Base-by-base conservation (phyloP, 2,329 filamentous ascomycete species). In the Penicillium sp. region DNA sequence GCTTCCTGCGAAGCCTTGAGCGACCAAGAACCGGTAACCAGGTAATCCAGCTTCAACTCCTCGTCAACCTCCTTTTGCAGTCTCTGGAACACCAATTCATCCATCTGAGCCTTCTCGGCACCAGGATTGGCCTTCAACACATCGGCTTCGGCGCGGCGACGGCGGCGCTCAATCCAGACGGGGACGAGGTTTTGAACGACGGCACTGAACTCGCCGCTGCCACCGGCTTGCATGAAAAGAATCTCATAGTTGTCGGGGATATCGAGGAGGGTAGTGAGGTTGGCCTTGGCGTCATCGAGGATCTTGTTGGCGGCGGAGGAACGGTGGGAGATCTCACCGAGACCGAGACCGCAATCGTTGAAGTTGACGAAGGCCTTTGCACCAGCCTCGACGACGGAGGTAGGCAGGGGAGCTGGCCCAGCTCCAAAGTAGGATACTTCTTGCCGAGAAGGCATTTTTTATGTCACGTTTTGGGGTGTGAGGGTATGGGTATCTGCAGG, bases 11-110 rank as follows among this genome's bases (percentile, higher is more conserved):
- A 88, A 13, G 93, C 93, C 78, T 98, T 97, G 64, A 91, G 80
- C 19, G 90, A 96, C 91, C 92, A 98, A 53, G 88, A 86, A 53
- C 93, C 93, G 3, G 93, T 97, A 53, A 97, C 86, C 46, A 97
- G 77, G 76, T 97, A 98, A 76, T 98, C 93, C 44, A 96, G 73
- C 78, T 88, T 90, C 64, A 97, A 79, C 57, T 93, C 84, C 55
- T 84, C 79, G 50, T 88, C 82, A 6, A 93, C 83, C 52, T 86
- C 82, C 66, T 85, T 84, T 59, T 83, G 81, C 59, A 90, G 78
- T 59, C 87, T 81, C 65, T 83, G 79, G 57, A 85, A 78, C 11
- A 89, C 73, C 44, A 86, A 74, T 11, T 79, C 79, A 51, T 84
- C 81, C 62, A 88, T 77, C 35, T 81, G 75, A 13, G 79, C 75